phyloP scores from a whole-genome alignment of 2,329 filamentous ascomycete genomes.

The Hirsutella rhossiliensis region DNA sequence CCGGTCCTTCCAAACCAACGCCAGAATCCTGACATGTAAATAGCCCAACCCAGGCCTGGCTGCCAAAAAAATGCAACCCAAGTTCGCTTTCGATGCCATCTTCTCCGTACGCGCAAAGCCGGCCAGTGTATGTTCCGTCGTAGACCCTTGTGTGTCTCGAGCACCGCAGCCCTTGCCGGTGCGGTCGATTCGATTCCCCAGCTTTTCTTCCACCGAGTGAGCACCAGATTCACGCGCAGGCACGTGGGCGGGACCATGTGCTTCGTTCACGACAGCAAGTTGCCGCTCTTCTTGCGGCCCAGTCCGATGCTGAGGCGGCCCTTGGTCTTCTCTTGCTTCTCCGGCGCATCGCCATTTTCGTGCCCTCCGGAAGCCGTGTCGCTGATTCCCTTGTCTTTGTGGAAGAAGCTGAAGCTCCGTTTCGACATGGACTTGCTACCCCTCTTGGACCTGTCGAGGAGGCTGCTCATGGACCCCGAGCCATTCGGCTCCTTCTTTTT shows the following conservation, averaged over 20 bases:
- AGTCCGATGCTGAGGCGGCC: conserved; percentile 56
- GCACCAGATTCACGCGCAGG: too few relatives aligned
- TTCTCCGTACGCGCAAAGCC: too few relatives aligned
- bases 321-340: conserved; percentile 41
- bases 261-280: conserved; percentile 16
- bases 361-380: conserved; percentile 13
- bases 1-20: too few relatives aligned
- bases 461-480: conserved; percentile 26
- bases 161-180: background rate
- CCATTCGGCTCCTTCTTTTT: conserved; percentile 24
- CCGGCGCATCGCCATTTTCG: conserved; percentile 17
- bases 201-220: too few relatives aligned
- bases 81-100: background rate
- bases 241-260: too few relatives aligned
- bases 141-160: too few relatives aligned
- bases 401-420: conserved; percentile 59
- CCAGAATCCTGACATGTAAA: too few relatives aligned
- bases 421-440: conserved; percentile 69
- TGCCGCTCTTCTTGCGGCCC: conserved; percentile 59
- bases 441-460: conserved; percentile 55
- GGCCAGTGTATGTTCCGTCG: too few relatives aligned
- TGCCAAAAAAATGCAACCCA: too few relatives aligned
- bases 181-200: too few relatives aligned
- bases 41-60: too few relatives aligned
- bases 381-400: conserved; percentile 33